Evolutionary conservation across 1,284 basidiomycete genomes (phyloP).

Genomic region (Papiliotrema nemorosa): DNA sequence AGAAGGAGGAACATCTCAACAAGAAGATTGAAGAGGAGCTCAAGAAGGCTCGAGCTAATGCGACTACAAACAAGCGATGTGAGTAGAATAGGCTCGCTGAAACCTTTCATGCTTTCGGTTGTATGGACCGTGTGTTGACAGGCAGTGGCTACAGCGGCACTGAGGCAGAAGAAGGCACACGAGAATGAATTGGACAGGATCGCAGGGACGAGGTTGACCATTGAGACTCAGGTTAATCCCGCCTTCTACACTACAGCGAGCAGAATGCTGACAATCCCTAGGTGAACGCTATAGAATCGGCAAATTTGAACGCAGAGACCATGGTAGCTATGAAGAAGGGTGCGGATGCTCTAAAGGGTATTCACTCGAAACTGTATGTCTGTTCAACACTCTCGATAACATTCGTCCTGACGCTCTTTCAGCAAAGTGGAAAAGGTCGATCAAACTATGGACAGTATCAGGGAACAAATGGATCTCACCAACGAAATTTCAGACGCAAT

Average conservation of each 20-base stretch:
- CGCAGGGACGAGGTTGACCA: constrained; percentile 80
- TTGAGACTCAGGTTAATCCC: constrained; percentile 74
- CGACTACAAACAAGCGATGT: constrained; percentile 91
- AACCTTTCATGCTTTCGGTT: not conserved
- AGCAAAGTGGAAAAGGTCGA: constrained; percentile 93
- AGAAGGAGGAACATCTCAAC: constrained; percentile 96
- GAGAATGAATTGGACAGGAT: constrained; percentile 86
- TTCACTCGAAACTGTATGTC: constrained; percentile 86
- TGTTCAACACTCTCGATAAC: not conserved
- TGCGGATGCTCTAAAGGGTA: constrained; percentile 81
- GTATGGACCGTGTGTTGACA: too few species aligned
- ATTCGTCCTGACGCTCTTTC: constrained; percentile 2
- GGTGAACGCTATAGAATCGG: constrained; percentile 93
- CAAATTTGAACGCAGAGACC: constrained; percentile 97
- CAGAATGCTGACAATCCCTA: constrained; percentile 19
- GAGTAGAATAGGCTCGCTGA: constrained; percentile 43
- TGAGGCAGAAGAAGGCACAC: constrained; percentile 89
- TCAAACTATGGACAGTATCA: constrained; percentile 81
- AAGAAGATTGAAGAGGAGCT: constrained; percentile 96
- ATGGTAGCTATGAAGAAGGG: constrained; percentile 98
- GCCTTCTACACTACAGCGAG: not conserved
- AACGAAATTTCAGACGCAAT: constrained; percentile 96
- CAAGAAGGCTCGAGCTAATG: constrained; percentile 88
- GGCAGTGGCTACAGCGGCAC: constrained; percentile 78
- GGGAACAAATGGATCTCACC: constrained; percentile 90